Evolutionary conservation across 441 rosid genomes (phyloP), one percentile per base, ranked within the genome.

Genomic region (Erysimum cheiri): DNA sequence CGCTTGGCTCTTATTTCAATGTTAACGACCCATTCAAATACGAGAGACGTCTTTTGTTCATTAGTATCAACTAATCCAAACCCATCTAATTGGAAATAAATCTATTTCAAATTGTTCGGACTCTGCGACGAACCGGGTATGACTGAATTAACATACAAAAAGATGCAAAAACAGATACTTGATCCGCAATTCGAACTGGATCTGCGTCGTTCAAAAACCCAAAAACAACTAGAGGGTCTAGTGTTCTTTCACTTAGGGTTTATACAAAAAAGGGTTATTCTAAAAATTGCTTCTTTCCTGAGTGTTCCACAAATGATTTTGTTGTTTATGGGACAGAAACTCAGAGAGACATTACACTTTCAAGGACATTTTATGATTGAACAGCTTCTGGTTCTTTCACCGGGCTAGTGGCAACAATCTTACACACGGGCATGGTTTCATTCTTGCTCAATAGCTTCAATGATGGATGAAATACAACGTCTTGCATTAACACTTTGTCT

Each of bases 361-460:
- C 13, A 54, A 48, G 24, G 44, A 53, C 44, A 36, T 29, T 35
- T 59, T 48, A 60, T 47, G 73, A 49, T 60, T 66, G 60, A 31
- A 60, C 52, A 71, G 56, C 75, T 85, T 86, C 69, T 28, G 73
- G 52, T 44, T 53, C 58, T 74, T 67, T 74, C 72, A 79, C 85
- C 3, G 69, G 71, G 2, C 73, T 73, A 35, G 84, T 81, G 14
- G 88, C 74, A 3, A 56, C 83, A 37, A 92, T 79, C 90, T 92
- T 94, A 67, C 97, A 94, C 48, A 90, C 70, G 55, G 96, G 96
- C 74, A 85, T 77, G 52, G 67, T 81, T 40, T 85, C 89, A 19
- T 84, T 83, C 89, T 84, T 90, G 80, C 91, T 85, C 62, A 94
- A 72, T 73, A 87, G 92, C 88, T 85, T 88, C 81, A 87, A 22